Base-by-base conservation (phyloP, 305 asterid genomes). In the Fraxinus latifolia region DNA sequence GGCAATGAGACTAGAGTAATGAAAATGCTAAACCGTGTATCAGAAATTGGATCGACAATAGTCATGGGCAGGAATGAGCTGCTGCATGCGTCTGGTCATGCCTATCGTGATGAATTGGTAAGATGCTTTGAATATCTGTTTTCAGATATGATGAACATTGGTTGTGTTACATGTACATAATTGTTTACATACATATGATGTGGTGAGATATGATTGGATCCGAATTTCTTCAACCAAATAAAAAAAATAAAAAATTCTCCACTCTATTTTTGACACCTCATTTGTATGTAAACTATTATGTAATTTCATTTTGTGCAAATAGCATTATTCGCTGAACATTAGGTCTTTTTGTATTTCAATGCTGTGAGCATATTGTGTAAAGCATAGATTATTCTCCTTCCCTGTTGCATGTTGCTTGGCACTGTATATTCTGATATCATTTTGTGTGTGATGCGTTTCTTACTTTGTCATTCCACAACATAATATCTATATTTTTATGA, bases 51-150 rank as follows among this genome's bases (percentile, higher is more conserved):
- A 86, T 88, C 99, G 36, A 86, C 91, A 14, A 89, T 96, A 84
- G 95, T 96, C 83, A 94, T 96, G 98, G 99, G 99, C 75, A 96
- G 92, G 91, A 94, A 91, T 82, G 98, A 93, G 86, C 91, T 84
- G 87, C 91, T 96, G 84, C 98, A 94, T 84, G 89, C 99, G 72
- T 96, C 99, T 80, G 99, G 99, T 79, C 99, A 96, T 91, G 99
- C 92, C 80, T 90, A 96, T 90, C 97, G 97, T 74, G 99, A 93
- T 76, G 99, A 96, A 90, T 87, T 96, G 96, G 99, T 96, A 89
- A 86, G 90, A 77, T 81, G 79, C 62, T 85, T 83, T 62, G 58
- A 42, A 12, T 47, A 68, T 62, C 37, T 78, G 37, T 5, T 50
- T 83, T 73, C 8, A 75, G 78, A 37, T 37, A 76, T 37, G 36